Evolutionary conservation across 306 rosid species (phyloP).

Genomic region (Dryas octopetala): DNA sequence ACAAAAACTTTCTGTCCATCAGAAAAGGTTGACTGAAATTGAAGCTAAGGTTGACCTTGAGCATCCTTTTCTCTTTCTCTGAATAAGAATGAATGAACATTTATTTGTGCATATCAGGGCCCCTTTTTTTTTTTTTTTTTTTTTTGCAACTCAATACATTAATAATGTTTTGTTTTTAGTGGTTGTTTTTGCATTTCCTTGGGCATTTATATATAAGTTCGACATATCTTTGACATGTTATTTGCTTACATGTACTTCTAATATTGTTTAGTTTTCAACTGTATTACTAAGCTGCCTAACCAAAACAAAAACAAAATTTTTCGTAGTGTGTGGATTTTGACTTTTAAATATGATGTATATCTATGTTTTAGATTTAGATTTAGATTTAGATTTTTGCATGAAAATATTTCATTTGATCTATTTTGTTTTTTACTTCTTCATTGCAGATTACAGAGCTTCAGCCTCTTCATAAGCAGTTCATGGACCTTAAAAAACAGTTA

Average conservation of each 20-base stretch:
- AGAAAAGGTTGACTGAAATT: constrained; percentile 60
- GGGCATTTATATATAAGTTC: background rate
- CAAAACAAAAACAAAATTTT: too few species aligned
- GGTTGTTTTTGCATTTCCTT: background rate
- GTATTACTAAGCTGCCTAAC: too few species aligned
- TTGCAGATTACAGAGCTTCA: constrained; percentile 69
- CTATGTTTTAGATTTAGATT: too few species aligned
- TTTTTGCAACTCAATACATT: background rate
- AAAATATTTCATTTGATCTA: background rate
- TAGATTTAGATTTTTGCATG: too few species aligned
- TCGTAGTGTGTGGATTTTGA: too few species aligned
- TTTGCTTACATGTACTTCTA: background rate
- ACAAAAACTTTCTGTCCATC: constrained; percentile 58
- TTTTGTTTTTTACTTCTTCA: constrained; percentile 25
- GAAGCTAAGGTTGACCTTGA: constrained; percentile 66
- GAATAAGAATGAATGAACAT: background rate
- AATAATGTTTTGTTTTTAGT: background rate
- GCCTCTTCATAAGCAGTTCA: constrained; percentile 77
- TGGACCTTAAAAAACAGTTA: constrained; percentile 63
- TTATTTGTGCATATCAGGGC: background rate
- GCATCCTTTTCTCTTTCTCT: background rate
- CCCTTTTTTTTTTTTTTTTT: background rate
- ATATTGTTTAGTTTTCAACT: too few species aligned
- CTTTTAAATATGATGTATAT: too few species aligned
- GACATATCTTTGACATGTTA: background rate